Evolutionary conservation across 176 grass and related monocot species (phyloP).

Genomic region (Aegilops umbellulata): DNA sequence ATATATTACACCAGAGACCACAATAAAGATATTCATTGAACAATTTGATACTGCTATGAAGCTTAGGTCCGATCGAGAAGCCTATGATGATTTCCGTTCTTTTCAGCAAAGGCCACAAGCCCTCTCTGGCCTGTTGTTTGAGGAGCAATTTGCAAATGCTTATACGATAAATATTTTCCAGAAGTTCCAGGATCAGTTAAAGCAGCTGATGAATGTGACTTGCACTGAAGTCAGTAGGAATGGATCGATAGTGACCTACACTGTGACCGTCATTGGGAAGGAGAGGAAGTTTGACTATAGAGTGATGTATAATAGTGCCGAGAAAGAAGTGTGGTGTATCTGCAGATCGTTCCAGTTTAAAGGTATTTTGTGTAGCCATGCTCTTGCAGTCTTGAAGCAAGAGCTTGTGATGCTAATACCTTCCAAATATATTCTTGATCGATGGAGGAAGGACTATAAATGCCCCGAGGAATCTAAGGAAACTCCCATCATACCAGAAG

Average conservation of each 20-base stretch:
- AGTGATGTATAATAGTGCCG: slow-evolving; percentile 74
- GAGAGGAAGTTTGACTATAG: slow-evolving; percentile 83
- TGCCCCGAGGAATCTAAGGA: slow-evolving; percentile 64
- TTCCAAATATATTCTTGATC: slow-evolving; percentile 78
- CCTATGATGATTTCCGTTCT: slow-evolving; percentile 87
- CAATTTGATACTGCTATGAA: slow-evolving; percentile 90
- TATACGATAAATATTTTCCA: slow-evolving; percentile 93
- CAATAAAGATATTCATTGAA: slow-evolving; percentile 78
- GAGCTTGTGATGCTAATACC: slow-evolving; percentile 94
- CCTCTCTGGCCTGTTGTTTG: slow-evolving; percentile 75
- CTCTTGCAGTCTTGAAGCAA: slow-evolving; percentile 79
- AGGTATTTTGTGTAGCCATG: slow-evolving; percentile 95
- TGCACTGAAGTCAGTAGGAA: slow-evolving; percentile 62
- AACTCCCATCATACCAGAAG: slow-evolving; percentile 34
- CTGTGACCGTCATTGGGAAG: slow-evolving; percentile 68
- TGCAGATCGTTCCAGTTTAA: slow-evolving; percentile 90
- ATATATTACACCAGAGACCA: slow-evolving; percentile 73
- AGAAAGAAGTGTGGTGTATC: slow-evolving; percentile 88
- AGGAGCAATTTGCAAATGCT: slow-evolving; percentile 80
- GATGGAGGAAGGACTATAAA: slow-evolving; percentile 95
- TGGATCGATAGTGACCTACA: slow-evolving; percentile 68
- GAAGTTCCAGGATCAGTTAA: slow-evolving; percentile 88
- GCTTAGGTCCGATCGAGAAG: slow-evolving; percentile 74
- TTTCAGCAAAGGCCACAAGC: slow-evolving; percentile 86
- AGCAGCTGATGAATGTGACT: slow-evolving; percentile 76